These are phyloP conservation scores for Cryptomeria japonica DNA, from an alignment of 75 land plant genomes.

Conservation along the genomic window DNA sequence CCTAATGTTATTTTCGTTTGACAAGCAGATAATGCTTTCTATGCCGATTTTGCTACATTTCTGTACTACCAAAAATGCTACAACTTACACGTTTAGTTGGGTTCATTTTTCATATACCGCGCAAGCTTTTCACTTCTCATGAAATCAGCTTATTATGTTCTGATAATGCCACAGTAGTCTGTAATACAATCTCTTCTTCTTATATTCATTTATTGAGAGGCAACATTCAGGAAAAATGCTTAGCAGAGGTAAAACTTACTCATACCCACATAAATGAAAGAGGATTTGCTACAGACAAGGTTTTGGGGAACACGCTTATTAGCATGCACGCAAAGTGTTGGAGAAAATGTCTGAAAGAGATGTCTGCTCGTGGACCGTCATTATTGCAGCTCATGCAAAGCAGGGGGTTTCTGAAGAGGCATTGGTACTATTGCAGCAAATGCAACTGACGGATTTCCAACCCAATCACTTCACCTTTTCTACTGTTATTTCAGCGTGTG, in stretches of 20 bases:
- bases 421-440: constrained; percentile 27
- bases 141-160: background rate
- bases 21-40: background rate
- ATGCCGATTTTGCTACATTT: background rate
- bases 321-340: constrained; percentile 23
- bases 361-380: constrained; percentile 52
- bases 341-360: constrained; percentile 11
- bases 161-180: background rate
- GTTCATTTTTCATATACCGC: background rate
- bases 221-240: background rate
- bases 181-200: background rate
- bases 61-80: background rate
- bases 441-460: constrained; percentile 32
- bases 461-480: constrained; percentile 48
- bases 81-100: background rate
- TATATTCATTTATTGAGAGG: background rate
- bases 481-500: constrained; percentile 56
- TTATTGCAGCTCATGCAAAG: constrained; percentile 53
- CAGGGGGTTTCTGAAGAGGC: constrained; percentile 39
- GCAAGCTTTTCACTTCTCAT: background rate
- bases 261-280: constrained; percentile 10
- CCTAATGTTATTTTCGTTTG: background rate
- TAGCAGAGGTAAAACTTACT: constrained; percentile 5
- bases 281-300: constrained; percentile 12
- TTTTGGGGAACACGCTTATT: constrained; percentile 13